Evolutionary conservation across 805 yeast species (phyloP), one percentile per base, ranked within the genome.

Genomic region (Suhomyces prunicola): DNA sequence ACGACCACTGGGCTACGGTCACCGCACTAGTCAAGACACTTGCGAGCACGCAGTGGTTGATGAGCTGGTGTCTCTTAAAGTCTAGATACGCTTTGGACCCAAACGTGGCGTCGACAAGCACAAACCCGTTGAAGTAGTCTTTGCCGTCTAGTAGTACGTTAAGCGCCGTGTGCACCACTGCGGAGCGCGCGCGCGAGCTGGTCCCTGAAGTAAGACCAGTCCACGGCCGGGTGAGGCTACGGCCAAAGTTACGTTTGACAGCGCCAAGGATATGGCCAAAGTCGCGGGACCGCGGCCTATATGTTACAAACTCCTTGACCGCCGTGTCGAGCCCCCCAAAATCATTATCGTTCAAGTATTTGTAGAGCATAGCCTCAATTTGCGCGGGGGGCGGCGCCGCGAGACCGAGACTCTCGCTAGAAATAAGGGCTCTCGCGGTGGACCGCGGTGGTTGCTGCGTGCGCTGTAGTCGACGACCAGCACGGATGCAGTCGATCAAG

Each of bases 111-210:
- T 71, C 73, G 10, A 71, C 54, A 10, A 71, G 52, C 24, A 58
- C 60, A 49, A 69, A 67, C 19, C 69, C 56, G 42, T 60, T 64
- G 29, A 55, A 47, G 50, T 71, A 71, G 52, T 71, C 74, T 46
- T 67, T 65, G 13, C 57, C 50, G 6, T 59, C 56, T 7, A 71
- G 57, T 19, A 71, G 46, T 3, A 55, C 9, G 24, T 55, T 53
- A 27, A 70, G 51, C 2, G 60, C 60, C 2, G 56, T 42, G 35
- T 47, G 44, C 15, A 56, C 48, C 22, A 45, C 42, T 0, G 49
- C 13, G 15, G 39, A 17, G 42, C 42, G 22, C 22, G 42, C 42
- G 22, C 24, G 15, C 4, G 42, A n/a, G 24, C 42, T 9, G 8
- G 5, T 9, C 22, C 42, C 19, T 19, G 19, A 19, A 19, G 19